Conservation (phyloP, 257 asterid genomes). For the Eucommia ulmoides region DNA sequence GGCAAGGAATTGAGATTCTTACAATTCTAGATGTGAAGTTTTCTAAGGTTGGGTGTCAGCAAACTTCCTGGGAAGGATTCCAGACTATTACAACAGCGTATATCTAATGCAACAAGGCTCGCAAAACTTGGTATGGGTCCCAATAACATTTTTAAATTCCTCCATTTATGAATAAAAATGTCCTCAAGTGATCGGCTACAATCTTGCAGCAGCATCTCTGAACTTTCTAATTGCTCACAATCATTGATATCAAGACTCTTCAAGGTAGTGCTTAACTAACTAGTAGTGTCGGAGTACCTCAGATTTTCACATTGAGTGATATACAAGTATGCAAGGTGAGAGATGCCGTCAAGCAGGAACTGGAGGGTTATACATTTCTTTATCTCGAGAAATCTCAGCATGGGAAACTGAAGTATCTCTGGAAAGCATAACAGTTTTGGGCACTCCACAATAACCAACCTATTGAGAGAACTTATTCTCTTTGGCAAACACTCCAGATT, state of each 20-base stretch:
- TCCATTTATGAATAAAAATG: not conserved
- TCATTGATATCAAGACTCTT: not conserved
- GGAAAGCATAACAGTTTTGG: slow-evolving; percentile 1
- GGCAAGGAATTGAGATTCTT: slow-evolving; percentile 4
- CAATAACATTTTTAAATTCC: slow-evolving; percentile 1
- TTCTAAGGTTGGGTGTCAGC: slow-evolving; percentile 9
- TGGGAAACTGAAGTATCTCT: no score
- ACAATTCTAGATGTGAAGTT: slow-evolving; percentile 3
- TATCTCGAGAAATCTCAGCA: no score
- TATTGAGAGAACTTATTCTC: slow-evolving; percentile 1
- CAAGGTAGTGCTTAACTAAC: no score
- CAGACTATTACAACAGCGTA: slow-evolving; percentile 2
- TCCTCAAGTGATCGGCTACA: not conserved
- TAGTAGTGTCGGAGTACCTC: no score
- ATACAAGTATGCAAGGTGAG: no score
- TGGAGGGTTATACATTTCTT: not conserved
- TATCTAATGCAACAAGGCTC: no score
- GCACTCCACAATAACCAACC: not conserved
- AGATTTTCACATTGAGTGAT: no score
- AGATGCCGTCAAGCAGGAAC: no score
- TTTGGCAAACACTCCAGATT: slow-evolving; percentile 3
- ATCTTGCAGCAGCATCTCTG: not conserved
- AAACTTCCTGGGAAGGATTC: slow-evolving; percentile 7
- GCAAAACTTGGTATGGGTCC: slow-evolving; percentile 1
- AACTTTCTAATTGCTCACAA: not conserved